A percentile compares a stretch with the other conserved stretches of the same genome.
Evolutionary conservation across 2,329 filamentous ascomycete genomes (phyloP).

Genomic region (Lojkania enalia): DNA sequence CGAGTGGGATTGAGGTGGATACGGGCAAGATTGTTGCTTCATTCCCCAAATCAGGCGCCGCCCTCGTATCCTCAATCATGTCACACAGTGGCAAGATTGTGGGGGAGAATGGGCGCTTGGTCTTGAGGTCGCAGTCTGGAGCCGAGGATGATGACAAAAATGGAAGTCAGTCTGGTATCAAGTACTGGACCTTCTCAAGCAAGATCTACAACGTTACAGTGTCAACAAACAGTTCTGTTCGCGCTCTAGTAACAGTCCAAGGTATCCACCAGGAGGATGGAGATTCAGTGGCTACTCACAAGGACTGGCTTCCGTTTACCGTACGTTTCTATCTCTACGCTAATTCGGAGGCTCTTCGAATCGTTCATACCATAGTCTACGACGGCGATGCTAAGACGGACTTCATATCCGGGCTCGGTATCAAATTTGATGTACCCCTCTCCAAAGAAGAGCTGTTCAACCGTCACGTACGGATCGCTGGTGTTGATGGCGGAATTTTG

Average conservation of each 20-base stretch:
- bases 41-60: slow-evolving; percentile 39
- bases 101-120: slow-evolving; percentile 47
- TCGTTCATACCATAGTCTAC: slow-evolving; percentile 61
- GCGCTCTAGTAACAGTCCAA: slow-evolving; percentile 53
- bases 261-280: slow-evolving; percentile 41
- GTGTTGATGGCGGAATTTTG: slow-evolving; percentile 59
- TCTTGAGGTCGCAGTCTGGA: slow-evolving; percentile 58
- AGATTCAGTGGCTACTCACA: slow-evolving; percentile 37
- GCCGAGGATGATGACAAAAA: slow-evolving; percentile 48
- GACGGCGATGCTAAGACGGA: slow-evolving; percentile 55
- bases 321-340: slow-evolving; percentile 64
- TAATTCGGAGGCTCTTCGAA: slow-evolving; percentile 58
- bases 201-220: slow-evolving; percentile 57
- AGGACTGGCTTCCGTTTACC: slow-evolving; percentile 58
- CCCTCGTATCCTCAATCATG: slow-evolving; percentile 35
- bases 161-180: slow-evolving; percentile 41
- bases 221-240: slow-evolving; percentile 47
- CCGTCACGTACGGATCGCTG: slow-evolving; percentile 61
- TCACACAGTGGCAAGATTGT: slow-evolving; percentile 46
- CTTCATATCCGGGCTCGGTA: slow-evolving; percentile 59
- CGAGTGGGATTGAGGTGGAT: slow-evolving; percentile 29
- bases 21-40: slow-evolving; percentile 39
- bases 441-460: slow-evolving; percentile 58
- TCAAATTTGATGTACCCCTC: slow-evolving; percentile 61
- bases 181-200: slow-evolving; percentile 54